These are phyloP conservation scores for Stemphylium vesicarium DNA, from an alignment of 2,329 filamentous ascomycete genomes.

Conservation along the genomic window DNA sequence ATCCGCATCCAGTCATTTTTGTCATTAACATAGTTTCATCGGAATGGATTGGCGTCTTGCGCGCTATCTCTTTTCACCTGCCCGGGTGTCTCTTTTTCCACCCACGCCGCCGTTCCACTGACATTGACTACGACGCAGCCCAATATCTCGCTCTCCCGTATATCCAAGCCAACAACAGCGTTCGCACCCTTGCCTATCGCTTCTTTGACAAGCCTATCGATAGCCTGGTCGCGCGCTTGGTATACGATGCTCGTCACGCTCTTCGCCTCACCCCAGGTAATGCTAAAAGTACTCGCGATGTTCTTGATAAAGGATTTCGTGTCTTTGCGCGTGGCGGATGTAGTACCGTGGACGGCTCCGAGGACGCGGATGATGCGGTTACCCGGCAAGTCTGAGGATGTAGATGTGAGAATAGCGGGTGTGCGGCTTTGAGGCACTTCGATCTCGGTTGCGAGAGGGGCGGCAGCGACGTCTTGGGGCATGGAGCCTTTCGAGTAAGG, in stretches of 20 bases:
- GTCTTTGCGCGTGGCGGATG: slow-evolving; percentile 42
- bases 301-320: slow-evolving; percentile 45
- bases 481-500: slow-evolving; percentile 26
- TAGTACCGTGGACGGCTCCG: slow-evolving; percentile 43
- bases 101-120: slow-evolving; percentile 42
- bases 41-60: slow-evolving; percentile 22
- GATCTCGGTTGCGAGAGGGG: slow-evolving; percentile 23
- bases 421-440: slow-evolving; percentile 36
- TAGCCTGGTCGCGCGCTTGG: slow-evolving; percentile 42
- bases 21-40: neutral
- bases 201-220: slow-evolving; percentile 44
- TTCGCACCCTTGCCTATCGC: slow-evolving; percentile 42
- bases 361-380: slow-evolving; percentile 35
- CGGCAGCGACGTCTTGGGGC: slow-evolving; percentile 9
- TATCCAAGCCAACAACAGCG: slow-evolving; percentile 38
- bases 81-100: slow-evolving; percentile 26
- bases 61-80: slow-evolving; percentile 29
- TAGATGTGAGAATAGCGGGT: slow-evolving; percentile 38
- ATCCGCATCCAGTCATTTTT: neutral
- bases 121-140: slow-evolving; percentile 44
- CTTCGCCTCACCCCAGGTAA: slow-evolving; percentile 40
- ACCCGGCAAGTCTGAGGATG: slow-evolving; percentile 35
- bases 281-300: slow-evolving; percentile 23
- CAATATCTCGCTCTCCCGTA: slow-evolving; percentile 42
- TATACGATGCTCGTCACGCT: slow-evolving; percentile 41